These are phyloP conservation scores for Penicillium longicatenatum DNA, from an alignment of 495 filamentous ascomycete species.

Conservation along the genomic window DNA sequence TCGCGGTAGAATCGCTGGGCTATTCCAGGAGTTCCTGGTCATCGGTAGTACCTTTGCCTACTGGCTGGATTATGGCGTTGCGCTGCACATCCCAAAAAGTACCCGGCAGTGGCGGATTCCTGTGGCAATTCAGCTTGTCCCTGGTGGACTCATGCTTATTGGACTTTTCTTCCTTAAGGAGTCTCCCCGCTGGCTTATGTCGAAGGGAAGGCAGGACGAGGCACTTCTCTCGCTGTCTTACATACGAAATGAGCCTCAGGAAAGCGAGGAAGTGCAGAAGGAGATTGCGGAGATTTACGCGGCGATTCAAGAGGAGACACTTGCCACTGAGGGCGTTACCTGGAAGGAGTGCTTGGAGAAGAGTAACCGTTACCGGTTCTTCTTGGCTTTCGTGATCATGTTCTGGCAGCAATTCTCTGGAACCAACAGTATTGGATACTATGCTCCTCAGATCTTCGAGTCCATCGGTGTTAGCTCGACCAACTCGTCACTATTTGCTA, in stretches of 20 bases:
- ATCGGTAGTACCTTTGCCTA: constrained; percentile 36
- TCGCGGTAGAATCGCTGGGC: constrained; percentile 46
- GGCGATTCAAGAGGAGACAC: constrained; percentile 42
- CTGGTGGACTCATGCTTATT: constrained; percentile 50
- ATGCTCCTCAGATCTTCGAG: constrained; percentile 54
- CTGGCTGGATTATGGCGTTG: constrained; percentile 57
- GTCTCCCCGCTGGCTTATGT: constrained; percentile 59
- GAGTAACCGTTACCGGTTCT: constrained; percentile 46
- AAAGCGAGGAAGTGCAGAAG: constrained; percentile 38
- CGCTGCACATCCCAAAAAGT: constrained; percentile 39
- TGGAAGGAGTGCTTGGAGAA: constrained; percentile 41
- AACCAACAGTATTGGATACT: constrained; percentile 54
- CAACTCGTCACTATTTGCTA: constrained; percentile 50
- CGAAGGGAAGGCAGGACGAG: constrained; percentile 45
- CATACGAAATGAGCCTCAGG: constrained; percentile 43
- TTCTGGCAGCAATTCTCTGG: constrained; percentile 57
- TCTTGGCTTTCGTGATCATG: constrained; percentile 48
- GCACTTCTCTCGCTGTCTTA: constrained; percentile 45
- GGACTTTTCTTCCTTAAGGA: constrained; percentile 55
- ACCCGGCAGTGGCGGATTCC: constrained; percentile 57
- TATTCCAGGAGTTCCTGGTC: constrained; percentile 35
- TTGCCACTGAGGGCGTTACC: constrained; percentile 39
- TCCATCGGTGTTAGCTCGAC: constrained; percentile 46
- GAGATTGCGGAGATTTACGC: constrained; percentile 69
- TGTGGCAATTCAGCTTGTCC: constrained; percentile 54